phyloP scores from a whole-genome alignment of 2,329 filamentous ascomycete species.

The Trichothecium sympodiale region DNA sequence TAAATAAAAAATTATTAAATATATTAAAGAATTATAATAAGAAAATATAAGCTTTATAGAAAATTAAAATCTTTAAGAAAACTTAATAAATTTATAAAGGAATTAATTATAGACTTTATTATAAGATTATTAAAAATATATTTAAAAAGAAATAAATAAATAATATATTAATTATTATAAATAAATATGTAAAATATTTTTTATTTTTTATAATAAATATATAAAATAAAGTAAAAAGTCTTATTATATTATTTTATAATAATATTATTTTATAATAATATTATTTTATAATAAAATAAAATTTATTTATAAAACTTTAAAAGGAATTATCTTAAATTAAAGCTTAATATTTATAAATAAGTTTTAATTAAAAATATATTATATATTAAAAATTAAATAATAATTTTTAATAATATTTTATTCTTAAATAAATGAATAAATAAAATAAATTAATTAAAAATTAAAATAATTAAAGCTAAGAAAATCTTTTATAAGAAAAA shows the following conservation, averaged over 20 bases:
- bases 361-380: no score
- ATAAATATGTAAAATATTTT: neutral
- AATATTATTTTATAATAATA: no score
- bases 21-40: no score
- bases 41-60: no score
- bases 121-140: neutral
- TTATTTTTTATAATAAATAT: neutral
- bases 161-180: conserved; percentile 2
- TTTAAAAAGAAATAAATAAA: neutral
- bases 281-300: neutral
- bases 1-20: no score
- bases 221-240: no score
- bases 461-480: conserved; percentile 2
- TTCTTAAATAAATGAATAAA: neutral
- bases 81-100: no score
- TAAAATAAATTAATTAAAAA: conserved; percentile 3
- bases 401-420: conserved; percentile 4
- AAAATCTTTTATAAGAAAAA: neutral
- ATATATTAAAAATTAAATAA: neutral
- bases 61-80: no score
- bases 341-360: no score
- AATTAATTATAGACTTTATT: no score
- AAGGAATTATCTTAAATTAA: no score
- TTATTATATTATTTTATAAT: no score
- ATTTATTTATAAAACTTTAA: neutral